Base-by-base conservation (phyloP, 305 asterid genomes). In the Solanum hybrid region DNA sequence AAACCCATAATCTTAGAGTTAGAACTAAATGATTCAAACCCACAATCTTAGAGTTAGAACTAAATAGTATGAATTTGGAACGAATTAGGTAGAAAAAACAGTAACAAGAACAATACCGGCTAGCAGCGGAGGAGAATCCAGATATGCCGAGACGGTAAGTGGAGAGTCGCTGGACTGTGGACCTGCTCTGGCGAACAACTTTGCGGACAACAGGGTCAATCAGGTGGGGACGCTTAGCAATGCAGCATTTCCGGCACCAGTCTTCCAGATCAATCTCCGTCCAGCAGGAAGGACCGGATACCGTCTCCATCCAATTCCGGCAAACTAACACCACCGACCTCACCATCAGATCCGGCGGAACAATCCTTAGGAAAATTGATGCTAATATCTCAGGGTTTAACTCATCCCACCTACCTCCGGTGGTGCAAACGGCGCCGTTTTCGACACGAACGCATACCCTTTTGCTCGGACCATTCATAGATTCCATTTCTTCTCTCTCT, bases 261-360 rank as follows among this genome's bases (percentile, higher is more conserved):
- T 31, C 6, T 31, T 88, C 88, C 42, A 90, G 66, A 77, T 90
- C 80, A 31, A 90, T 88, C 24, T 88, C 81, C 36, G 9, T 32
- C 91, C 91, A 90, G n/a, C 88, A 90, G 77, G 88, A 66, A 7
- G 88, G 90, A 14, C 88, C 88, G 2, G 81, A 64, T 13, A 90
- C 90, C 4, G 64, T 72, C 88, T 87, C 88, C 88, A 87, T 34
- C 91, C 91, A 90, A 6, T 37, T 82, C 71, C 45, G 86, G 86
- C 91, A 90, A 19, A 90, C 89, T 17, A 90, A 56, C 15, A 78
- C 22, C 81, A 90, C 90, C n/a, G 77, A n/a, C 87, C 81, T 42
- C 29, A 88, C 86, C 84, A 90, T 82, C 15, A 81, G 78, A 7
- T 88, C 88, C 27, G 34, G 86, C 6, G 90, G 86, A 14, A 51